These are phyloP conservation scores for Fonsecaea pedrosoi DNA, from an alignment of 2,329 filamentous ascomycete species.

Conservation along the genomic window DNA sequence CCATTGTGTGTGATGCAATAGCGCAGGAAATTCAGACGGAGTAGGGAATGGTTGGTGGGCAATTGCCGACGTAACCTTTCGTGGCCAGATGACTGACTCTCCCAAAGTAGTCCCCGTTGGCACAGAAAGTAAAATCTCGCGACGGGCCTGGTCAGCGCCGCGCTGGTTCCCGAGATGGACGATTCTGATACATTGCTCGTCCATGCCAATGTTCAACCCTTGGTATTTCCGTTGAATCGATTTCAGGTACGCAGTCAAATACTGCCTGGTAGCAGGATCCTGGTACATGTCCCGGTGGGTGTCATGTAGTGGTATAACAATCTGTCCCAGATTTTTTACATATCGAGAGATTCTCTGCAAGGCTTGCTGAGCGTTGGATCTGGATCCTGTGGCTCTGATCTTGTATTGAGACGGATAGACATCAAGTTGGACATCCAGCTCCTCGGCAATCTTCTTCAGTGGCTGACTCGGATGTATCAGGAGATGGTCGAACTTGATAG, in stretches of 20 bases:
- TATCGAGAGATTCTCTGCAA: constrained; percentile 11
- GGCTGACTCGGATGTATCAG: constrained; percentile 22
- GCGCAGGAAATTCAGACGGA: constrained; percentile 22
- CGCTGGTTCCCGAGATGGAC: constrained; percentile 14
- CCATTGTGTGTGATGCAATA: constrained; percentile 19
- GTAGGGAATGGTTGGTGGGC: constrained; percentile 21
- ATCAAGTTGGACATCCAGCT: constrained; percentile 26
- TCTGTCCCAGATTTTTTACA: constrained; percentile 18
- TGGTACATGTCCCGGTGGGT: constrained; percentile 7
- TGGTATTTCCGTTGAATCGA: constrained; percentile 28
- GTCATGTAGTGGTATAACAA: constrained; percentile 11
- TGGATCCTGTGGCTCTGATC: constrained; percentile 20
- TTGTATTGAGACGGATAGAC: constrained; percentile 17
- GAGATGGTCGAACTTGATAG: constrained; percentile 24
- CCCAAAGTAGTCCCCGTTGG: not conserved
- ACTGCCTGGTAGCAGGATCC: constrained; percentile 16
- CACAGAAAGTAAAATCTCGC: constrained; percentile 28
- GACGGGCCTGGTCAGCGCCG: constrained; percentile 27
- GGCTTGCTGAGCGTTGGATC: constrained; percentile 12
- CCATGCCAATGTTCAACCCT: constrained; percentile 20
- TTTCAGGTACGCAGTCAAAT: constrained; percentile 22
- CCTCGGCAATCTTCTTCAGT: constrained; percentile 28
- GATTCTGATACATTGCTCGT: constrained; percentile 19
- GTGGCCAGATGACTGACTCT: constrained; percentile 17
- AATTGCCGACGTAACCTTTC: not conserved